Conservation (phyloP, 73 alveolate species). For the Uronychia setigera region DNA sequence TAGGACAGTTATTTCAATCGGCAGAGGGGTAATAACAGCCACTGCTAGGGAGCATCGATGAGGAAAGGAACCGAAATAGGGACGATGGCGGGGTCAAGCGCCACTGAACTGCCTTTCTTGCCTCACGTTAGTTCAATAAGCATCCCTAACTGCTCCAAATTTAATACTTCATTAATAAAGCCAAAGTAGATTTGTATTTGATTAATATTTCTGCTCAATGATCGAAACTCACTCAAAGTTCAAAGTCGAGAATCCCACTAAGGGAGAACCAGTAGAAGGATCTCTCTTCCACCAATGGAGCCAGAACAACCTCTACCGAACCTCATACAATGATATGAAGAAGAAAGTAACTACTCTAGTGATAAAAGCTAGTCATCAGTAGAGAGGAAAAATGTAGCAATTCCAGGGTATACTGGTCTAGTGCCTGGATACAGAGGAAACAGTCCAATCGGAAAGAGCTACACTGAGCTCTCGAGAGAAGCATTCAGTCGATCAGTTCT, state of each 20-base stretch:
- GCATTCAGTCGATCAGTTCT: background rate
- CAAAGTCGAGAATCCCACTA: background rate
- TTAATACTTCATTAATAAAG: background rate
- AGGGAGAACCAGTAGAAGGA: background rate
- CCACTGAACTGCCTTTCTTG: too few relatives aligned
- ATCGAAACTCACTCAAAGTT: background rate
- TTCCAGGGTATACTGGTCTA: constrained; percentile 55
- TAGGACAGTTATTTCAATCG: too few relatives aligned
- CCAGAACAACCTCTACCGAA: constrained; percentile 41
- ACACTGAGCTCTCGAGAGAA: background rate
- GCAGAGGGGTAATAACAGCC: too few relatives aligned
- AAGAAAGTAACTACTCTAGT: background rate
- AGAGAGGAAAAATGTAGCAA: constrained; percentile 36
- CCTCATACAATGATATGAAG: constrained; percentile 18
- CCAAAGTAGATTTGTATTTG: background rate
- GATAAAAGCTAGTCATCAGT: constrained; percentile 14
- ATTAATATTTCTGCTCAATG: too few relatives aligned
- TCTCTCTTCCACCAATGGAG: constrained; percentile 37
- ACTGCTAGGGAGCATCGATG: too few relatives aligned
- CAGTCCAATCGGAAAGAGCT: background rate
- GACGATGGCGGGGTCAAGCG: too few relatives aligned
- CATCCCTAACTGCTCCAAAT: background rate
- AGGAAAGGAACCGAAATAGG: too few relatives aligned
- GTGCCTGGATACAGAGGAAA: constrained; percentile 11
- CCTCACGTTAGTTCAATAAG: background rate